Percentiles rank a stretch among this genome's conserved stretches.
Conservation (phyloP, 192 early-diverging fungal species). For the Podila epigama region DNA sequence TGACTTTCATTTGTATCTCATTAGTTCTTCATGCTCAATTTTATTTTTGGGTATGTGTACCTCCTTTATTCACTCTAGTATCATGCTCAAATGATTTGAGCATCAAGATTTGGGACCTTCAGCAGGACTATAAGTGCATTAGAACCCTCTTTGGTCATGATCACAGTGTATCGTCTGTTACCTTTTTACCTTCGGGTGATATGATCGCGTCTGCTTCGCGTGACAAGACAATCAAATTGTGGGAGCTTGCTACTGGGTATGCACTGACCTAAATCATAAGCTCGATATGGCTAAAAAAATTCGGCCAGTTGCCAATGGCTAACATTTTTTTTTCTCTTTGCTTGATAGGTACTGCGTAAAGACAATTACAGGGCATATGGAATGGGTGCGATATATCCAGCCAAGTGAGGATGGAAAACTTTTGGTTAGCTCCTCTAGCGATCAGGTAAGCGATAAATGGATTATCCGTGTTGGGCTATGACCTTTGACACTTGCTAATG, state of each 20-base stretch:
- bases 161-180: slow-evolving; percentile 87
- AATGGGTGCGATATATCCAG: slow-evolving; percentile 88
- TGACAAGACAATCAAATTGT: slow-evolving; percentile 90
- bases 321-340: slow-evolving; percentile 3
- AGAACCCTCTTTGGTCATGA: slow-evolving; percentile 92
- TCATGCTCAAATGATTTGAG: slow-evolving; percentile 93
- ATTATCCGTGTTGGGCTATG: too few species aligned
- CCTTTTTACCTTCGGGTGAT: slow-evolving; percentile 78
- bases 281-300: neutral
- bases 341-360: slow-evolving; percentile 76
- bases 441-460: slow-evolving; percentile 76
- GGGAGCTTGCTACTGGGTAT: slow-evolving; percentile 86
- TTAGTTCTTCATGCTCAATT: neutral
- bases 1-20: neutral
- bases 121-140: slow-evolving; percentile 80
- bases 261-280: slow-evolving; percentile 7
- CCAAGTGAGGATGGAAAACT: slow-evolving; percentile 74
- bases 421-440: slow-evolving; percentile 82
- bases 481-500: too few species aligned
- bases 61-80: slow-evolving; percentile 53
- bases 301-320: neutral
- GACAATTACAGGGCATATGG: slow-evolving; percentile 80
- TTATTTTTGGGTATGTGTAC: neutral
- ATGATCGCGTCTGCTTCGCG: slow-evolving; percentile 88
- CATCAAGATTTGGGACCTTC: slow-evolving; percentile 92